Conservation (phyloP, 305 asterid genomes). For the Ajuga reptans region DNA sequence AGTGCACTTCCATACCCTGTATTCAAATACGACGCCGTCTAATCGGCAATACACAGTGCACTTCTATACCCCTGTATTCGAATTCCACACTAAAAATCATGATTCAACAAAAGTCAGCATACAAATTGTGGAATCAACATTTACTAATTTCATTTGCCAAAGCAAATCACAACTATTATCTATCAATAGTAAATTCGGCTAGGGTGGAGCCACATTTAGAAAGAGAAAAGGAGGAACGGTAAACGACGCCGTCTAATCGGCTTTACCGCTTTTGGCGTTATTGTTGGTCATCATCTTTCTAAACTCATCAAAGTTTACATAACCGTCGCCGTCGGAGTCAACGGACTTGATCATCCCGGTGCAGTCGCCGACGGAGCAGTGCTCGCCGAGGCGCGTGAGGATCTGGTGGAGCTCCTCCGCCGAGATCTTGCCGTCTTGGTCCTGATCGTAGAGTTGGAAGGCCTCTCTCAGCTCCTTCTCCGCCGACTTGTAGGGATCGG, state of each 20-base stretch:
- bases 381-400: conserved; percentile 60
- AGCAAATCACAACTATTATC: too few species aligned
- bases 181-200: too few species aligned
- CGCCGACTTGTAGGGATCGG: conserved; percentile 34
- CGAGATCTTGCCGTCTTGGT: conserved; percentile 63
- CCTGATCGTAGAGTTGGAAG: conserved; percentile 66
- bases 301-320: conserved; percentile 57
- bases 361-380: conserved; percentile 48
- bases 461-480: conserved; percentile 70
- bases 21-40: too few species aligned
- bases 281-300: conserved; percentile 59
- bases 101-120: too few species aligned
- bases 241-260: conserved; percentile 16
- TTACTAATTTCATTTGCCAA: too few species aligned
- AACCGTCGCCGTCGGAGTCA: conserved; percentile 68
- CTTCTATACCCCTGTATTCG: too few species aligned
- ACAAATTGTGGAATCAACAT: too few species aligned
- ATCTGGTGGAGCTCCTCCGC: conserved; percentile 57
- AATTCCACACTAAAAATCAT: too few species aligned
- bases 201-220: neutral
- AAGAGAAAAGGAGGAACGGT: neutral
- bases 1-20: too few species aligned
- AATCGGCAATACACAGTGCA: too few species aligned
- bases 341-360: conserved; percentile 58
- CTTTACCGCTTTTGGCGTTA: neutral